Conservation (phyloP, 176 grass and related monocot species). For the Carex kokanica region DNA sequence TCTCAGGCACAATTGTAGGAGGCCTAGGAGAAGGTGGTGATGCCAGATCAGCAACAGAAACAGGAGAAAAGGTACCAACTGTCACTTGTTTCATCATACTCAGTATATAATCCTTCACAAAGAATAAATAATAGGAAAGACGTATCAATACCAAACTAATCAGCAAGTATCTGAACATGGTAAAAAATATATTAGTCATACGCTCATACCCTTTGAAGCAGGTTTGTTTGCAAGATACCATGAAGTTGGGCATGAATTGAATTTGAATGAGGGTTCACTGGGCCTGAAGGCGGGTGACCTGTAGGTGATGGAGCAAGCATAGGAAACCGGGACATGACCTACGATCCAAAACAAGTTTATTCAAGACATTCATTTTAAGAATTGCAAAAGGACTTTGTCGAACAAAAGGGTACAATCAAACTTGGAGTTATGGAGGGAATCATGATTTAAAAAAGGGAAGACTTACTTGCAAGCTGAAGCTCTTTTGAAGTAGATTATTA, state of each 20-base stretch:
- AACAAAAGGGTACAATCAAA: not conserved
- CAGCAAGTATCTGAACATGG: not conserved
- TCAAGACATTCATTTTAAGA: constrained; percentile 3
- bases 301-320: constrained; percentile 50
- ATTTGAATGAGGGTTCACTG: constrained; percentile 39
- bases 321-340: constrained; percentile 64
- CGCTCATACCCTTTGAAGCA: constrained; percentile 64
- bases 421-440: constrained; percentile 7
- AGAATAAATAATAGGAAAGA: not conserved
- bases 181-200: not conserved
- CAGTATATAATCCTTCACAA: constrained; percentile 68
- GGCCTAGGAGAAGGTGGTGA: constrained; percentile 36
- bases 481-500: constrained; percentile 53
- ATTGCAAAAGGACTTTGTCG: not conserved
- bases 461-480: constrained; percentile 74
- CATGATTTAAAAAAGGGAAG: not conserved
- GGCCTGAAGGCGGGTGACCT: constrained; percentile 44
- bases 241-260: constrained; percentile 51
- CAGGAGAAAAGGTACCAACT: constrained; percentile 44
- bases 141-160: not conserved
- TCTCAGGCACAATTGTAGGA: constrained; percentile 43
- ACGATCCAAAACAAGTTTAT: not conserved
- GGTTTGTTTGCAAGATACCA: constrained; percentile 62
- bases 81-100: constrained; percentile 65
- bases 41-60: constrained; percentile 33